phyloP scores from a whole-genome alignment of 768 basidiomycete genomes.

The Leccinum uliginosum region DNA sequence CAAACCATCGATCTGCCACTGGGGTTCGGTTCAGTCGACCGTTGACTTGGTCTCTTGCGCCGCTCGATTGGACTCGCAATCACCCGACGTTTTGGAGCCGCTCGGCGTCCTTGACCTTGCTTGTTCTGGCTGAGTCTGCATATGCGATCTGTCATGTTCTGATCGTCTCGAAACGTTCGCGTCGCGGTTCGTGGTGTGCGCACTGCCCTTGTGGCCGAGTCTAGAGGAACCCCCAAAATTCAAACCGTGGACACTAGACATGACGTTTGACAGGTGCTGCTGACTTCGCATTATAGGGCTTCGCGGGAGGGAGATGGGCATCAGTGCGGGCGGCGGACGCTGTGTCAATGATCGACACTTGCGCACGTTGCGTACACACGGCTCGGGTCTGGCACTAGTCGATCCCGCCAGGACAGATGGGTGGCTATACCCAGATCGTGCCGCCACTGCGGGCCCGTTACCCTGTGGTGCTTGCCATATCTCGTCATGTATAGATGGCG shows the following conservation, averaged over 20 bases:
- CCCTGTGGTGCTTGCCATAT: neutral
- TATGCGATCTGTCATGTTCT: neutral
- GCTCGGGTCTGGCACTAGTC: neutral
- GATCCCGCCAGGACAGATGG: neutral
- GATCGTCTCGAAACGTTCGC: neutral
- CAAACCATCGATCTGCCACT: neutral
- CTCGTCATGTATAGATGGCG: neutral
- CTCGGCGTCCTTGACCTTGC: neutral
- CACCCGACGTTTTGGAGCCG: slow-evolving; percentile 1
- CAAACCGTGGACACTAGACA: neutral
- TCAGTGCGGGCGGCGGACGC: neutral
- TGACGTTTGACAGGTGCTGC: neutral
- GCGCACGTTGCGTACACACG: neutral
- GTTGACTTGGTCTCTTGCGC: neutral
- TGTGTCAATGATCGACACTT: slow-evolving; percentile 4
- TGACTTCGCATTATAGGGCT: neutral
- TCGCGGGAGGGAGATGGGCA: neutral
- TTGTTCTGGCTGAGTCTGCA: neutral
- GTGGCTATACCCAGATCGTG: neutral
- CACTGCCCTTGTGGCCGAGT: neutral
- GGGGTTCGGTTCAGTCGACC: neutral
- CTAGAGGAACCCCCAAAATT: neutral
- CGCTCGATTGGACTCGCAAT: neutral
- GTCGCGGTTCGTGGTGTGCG: neutral
- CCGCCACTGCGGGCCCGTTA: neutral